phyloP scores from a whole-genome alignment of 73 alveolate genomes.

The Blepharisma japonicum region DNA sequence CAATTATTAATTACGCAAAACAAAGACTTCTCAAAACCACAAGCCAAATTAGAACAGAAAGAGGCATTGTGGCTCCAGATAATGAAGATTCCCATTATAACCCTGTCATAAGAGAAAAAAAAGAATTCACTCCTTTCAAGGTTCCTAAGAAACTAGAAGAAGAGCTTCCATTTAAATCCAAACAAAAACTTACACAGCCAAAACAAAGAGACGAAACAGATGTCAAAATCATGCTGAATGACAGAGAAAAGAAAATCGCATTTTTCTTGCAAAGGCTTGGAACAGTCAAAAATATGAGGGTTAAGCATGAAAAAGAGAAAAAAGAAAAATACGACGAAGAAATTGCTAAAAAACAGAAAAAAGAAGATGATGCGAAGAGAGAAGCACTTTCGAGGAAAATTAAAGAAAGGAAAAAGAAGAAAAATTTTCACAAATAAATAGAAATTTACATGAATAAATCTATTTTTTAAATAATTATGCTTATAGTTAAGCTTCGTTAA shows the following conservation, averaged over 20 bases:
- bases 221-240: conserved; percentile 71
- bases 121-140: conserved; percentile 82
- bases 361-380: conserved; percentile 51
- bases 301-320: conserved; percentile 56
- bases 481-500: no score
- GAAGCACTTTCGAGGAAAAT: conserved; percentile 48
- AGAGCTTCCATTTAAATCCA: conserved; percentile 91
- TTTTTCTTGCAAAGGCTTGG: conserved; percentile 80
- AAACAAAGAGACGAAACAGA: conserved; percentile 54
- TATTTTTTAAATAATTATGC: no score
- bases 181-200: conserved; percentile 72
- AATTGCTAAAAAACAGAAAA: conserved; percentile 65
- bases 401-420: conserved; percentile 58
- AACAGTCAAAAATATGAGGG: conserved; percentile 61
- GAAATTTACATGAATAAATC: no score
- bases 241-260: conserved; percentile 77
- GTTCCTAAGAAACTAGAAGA: conserved; percentile 83
- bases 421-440: background rate
- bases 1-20: conserved; percentile 62
- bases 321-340: conserved; percentile 43
- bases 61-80: conserved; percentile 66
- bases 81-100: conserved; percentile 86
- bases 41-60: conserved; percentile 86
- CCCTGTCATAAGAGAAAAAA: conserved; percentile 83
- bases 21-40: conserved; percentile 84